These are phyloP conservation scores for Astrephomene gubernaculifera DNA, from an alignment of 139 green algal species.

Conservation along the genomic window DNA sequence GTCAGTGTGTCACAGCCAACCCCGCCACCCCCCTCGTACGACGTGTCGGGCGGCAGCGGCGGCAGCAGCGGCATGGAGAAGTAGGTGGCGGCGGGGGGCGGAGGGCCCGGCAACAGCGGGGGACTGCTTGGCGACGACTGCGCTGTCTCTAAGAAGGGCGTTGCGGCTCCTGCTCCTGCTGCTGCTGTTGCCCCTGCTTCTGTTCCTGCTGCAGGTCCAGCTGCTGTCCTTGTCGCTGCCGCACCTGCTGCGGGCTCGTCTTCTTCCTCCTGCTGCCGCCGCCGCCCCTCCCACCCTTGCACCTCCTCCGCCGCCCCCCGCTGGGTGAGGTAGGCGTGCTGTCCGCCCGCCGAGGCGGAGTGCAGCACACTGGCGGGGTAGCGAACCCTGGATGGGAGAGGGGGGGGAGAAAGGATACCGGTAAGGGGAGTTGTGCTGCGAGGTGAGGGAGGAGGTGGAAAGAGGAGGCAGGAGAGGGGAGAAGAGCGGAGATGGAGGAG, in stretches of 20 bases:
- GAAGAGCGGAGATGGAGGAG: too few species aligned
- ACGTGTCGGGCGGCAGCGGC: conserved; percentile 15
- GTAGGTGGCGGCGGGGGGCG: not conserved
- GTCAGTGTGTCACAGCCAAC: too few species aligned
- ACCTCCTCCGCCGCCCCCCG: not conserved
- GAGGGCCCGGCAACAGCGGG: not conserved
- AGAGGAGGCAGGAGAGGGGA: too few species aligned
- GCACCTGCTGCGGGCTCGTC: too few species aligned
- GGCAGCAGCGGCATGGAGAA: conserved; percentile 28
- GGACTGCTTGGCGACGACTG: too few species aligned
- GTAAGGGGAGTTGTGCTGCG: too few species aligned
- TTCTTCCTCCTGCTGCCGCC: not conserved
- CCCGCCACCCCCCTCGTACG: too few species aligned
- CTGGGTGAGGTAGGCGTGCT: conserved; percentile 37
- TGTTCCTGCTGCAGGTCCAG: not conserved
- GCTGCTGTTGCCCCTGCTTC: not conserved
- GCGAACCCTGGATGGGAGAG: conserved; percentile 17
- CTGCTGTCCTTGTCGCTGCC: not conserved
- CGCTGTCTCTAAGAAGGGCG: not conserved
- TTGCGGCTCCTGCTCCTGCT: not conserved
- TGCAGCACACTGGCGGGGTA: conserved; percentile 39
- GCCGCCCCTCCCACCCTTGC: too few species aligned
- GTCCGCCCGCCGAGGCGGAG: conserved; percentile 29
- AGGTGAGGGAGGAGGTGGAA: too few species aligned
- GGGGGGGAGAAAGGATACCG: not conserved